Base-by-base conservation (phyloP, 140 eudicot species). In the Anethum foeniculum region DNA sequence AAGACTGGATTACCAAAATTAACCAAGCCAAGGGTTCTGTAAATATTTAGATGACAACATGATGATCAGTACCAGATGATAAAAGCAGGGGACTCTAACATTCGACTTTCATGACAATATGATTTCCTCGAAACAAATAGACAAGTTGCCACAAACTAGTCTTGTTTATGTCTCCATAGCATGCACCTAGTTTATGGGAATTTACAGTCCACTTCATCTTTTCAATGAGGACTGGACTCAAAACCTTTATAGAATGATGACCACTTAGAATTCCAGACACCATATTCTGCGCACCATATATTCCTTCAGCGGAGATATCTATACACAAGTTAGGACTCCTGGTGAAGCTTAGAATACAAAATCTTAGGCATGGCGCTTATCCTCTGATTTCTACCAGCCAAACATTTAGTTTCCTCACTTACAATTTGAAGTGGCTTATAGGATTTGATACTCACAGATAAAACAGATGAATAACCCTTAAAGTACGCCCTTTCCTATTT, bases 21-120 rank as follows among this genome's bases (percentile, higher is more conserved):
- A 89, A 93, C 98, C 98, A 92, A 58, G 97, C 82, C 78, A 94
- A 82, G 77, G 98, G 90, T 80, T 94, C 98, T 5, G 91, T 86
- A 9, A 94, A 84, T 80, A 94, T 83, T 77, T 89, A 96, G 82
- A 92, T 87, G 32, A 94, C 75, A 43, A 84, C 62, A 11, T 92
- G 82, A 64, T 89, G 84, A 44, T 90, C 91, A 65, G 81, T 79
- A n/a, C 97, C 97, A 18, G 97, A 93, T 28, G 89, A 89, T 34
- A 90, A 84, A 16, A 75, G 49, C 44, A 87, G 71, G 11, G 89
- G 86, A 39, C 86, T 86, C 62, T 84, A 83, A 58, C 93, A 81
- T 80, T 76, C 78, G 76, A 90, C 49, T 81, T 82, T 92, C 80
- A 88, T 85, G 10, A 78, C 71, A 51, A 92, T 85, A 80, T 79